phyloP scores from a whole-genome alignment of 225 moss, liverwort and hornwort genomes.

The Polytrichum commune region DNA sequence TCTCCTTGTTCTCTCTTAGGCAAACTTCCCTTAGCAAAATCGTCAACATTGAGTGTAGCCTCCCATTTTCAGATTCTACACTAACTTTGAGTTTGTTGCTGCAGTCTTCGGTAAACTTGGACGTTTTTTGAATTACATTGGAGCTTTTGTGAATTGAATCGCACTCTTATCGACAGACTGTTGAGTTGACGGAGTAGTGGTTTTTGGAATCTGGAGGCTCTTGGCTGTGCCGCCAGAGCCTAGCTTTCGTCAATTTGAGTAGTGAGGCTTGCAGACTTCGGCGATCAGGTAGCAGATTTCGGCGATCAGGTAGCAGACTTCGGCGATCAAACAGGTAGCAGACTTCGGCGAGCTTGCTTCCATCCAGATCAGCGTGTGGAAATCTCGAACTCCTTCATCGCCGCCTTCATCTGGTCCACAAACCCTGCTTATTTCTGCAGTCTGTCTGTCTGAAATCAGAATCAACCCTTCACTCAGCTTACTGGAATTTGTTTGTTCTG shows the following conservation, averaged over 20 bases:
- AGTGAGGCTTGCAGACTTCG: too few relatives aligned
- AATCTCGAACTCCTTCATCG: too few relatives aligned
- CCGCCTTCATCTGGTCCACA: too few relatives aligned
- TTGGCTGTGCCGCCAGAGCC: conserved; percentile 14
- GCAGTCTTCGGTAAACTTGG: not conserved
- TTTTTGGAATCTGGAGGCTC: conserved; percentile 5
- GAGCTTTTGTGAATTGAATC: not conserved
- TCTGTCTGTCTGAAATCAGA: too few relatives aligned
- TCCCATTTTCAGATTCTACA: not conserved
- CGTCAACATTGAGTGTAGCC: not conserved
- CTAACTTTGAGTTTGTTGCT: not conserved
- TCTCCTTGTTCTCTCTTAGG: not conserved
- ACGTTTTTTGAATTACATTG: not conserved
- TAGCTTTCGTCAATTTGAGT: not conserved
- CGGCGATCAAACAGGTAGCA: too few relatives aligned
- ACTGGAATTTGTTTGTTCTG: too few relatives aligned
- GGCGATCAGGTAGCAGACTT: too few relatives aligned
- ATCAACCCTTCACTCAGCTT: too few relatives aligned
- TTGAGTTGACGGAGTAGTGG: not conserved
- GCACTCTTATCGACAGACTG: not conserved
- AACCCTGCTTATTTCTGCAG: too few relatives aligned
- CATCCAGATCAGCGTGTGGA: too few relatives aligned
- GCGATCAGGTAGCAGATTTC: too few relatives aligned
- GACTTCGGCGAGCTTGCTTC: too few relatives aligned
- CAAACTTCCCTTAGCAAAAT: not conserved